Evolutionary conservation across 108 stramenopile species (phyloP), one percentile per base, ranked within the genome.

Genomic region (Stephanodiscus minutulus): DNA sequence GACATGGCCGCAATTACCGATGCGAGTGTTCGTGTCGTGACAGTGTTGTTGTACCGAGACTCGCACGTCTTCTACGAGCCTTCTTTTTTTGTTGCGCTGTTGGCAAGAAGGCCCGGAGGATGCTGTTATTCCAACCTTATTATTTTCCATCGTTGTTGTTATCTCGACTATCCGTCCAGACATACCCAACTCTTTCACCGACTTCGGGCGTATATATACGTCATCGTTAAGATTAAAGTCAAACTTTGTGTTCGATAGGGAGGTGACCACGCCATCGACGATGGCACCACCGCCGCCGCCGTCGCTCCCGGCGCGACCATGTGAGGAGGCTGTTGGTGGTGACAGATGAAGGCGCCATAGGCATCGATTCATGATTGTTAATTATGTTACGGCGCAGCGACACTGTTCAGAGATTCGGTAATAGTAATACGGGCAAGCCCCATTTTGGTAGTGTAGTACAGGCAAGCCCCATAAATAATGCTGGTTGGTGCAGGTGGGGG

Each of bases 121-220:
- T n/a, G n/a, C n/a, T 15, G 72, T 47, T 41, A 24, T 36, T 20
- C 20, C 47, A 50, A 27, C 36, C 0, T 0, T 25, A 46, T 41
- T 35, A 10, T 20, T 25, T 9, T 25, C 17, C 50, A 12, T 28
- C 25, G 31, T 48, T 7, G 44, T 47, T 31, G 67, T 15, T 20
- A 67, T 53, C 17, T 52, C 70, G 33, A 76, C 46, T 3, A 83
- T 48, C 17, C 77, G 77, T 6, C 70, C 82, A 9, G 70, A 44
- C 10, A 73, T 49, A 8, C 86, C 81, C 13, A 59, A 18, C 61
- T 87, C 86, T 59, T 79, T 84, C 1, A 50, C 76, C 25, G 81
- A 80, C 54, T 87, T 84, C 9, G 86, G 79, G 10, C 83, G 72
- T 39, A 82, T 60, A 57, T 79, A 82, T 4, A 87, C 86, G 7